Evolutionary conservation across 345 rosid genomes (phyloP).

Genomic region (Erodium maritimum): DNA sequence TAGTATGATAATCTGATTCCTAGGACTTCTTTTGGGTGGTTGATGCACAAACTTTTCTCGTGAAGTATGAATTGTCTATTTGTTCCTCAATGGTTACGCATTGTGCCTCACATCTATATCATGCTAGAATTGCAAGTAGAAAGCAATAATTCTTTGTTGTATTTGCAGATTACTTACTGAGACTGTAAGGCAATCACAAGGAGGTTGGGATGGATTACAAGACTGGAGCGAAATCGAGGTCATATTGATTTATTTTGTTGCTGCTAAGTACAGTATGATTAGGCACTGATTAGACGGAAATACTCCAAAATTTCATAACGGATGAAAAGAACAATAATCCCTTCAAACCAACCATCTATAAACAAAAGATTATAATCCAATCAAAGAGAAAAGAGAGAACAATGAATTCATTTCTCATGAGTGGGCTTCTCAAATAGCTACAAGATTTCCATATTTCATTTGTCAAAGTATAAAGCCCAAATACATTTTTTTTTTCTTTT

Average conservation of each 20-base stretch:
- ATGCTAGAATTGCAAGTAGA: neutral
- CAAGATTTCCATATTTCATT: neutral
- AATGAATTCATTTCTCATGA: too few species aligned
- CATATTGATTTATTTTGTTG: slow-evolving; percentile 1
- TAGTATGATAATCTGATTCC: too few species aligned
- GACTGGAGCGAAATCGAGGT: slow-evolving; percentile 92
- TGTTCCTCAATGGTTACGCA: neutral
- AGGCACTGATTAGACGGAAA: neutral
- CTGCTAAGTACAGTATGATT: slow-evolving; percentile 1
- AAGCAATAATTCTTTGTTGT: neutral
- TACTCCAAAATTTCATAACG: too few species aligned
- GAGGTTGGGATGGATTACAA: slow-evolving; percentile 37
- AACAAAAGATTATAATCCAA: too few species aligned
- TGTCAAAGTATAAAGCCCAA: neutral
- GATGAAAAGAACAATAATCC: too few species aligned
- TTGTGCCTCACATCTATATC: neutral
- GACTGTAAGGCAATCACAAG: slow-evolving; percentile 70
- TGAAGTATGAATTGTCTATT: neutral
- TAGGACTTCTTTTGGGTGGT: too few species aligned
- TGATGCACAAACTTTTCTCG: neutral
- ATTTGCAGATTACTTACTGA: slow-evolving; percentile 68
- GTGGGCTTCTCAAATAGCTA: neutral
- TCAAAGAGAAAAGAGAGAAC: too few species aligned
- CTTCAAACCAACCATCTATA: too few species aligned
- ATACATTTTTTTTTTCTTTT: too few species aligned